Base-by-base conservation (phyloP, 495 filamentous ascomycete species). In the Penicillium longicatenatum region DNA sequence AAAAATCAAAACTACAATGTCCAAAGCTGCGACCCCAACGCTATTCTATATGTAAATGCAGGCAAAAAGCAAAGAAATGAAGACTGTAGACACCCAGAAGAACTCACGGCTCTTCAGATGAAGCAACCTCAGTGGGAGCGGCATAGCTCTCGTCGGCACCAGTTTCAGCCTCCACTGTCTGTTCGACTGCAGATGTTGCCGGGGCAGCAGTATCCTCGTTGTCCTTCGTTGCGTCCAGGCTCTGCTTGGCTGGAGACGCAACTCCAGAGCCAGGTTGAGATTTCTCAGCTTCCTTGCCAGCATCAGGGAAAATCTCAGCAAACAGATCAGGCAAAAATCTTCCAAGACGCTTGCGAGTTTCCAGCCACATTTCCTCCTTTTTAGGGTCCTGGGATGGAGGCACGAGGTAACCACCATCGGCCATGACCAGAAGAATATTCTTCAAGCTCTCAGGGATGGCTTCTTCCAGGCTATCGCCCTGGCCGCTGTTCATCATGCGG, bases 401-500 rank as follows among this genome's bases (percentile, higher is more conserved):
- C 0, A 90, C 86, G 7, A 99, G 83, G 62, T 91, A 93, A 29
- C 90, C 93, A 39, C 87, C 91, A 67, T 85, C 92, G 2, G 91
- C 85, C 94, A 99, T 98, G 62, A 99, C 93, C 14, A 98, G 81
- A 14, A 99, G 79, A 51, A 98, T 91, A 59, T 99, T 99, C 74
- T 98, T 99, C 58, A 99, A 75, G 62, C 89, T 92, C 69, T 99
- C 95, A 5, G 92, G 91, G 4, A 99, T 91, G 29, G 94, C 57
- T 33, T 59, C 57, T 50, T 59, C 50, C 68, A 96, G 73, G 64
- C 87, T 92, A 65, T 96, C 91, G 12, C 90, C 90, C 71, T 96
- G 92, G 4, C 94, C 94, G 63, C 91, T 95, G 70, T 97, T 96
- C 88, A 98, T 96, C 64, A 98, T 81, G 26, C 94, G 83, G 64